Base-by-base conservation (phyloP, 768 basidiomycete genomes). In the Candolleomyces aberdarensis region DNA sequence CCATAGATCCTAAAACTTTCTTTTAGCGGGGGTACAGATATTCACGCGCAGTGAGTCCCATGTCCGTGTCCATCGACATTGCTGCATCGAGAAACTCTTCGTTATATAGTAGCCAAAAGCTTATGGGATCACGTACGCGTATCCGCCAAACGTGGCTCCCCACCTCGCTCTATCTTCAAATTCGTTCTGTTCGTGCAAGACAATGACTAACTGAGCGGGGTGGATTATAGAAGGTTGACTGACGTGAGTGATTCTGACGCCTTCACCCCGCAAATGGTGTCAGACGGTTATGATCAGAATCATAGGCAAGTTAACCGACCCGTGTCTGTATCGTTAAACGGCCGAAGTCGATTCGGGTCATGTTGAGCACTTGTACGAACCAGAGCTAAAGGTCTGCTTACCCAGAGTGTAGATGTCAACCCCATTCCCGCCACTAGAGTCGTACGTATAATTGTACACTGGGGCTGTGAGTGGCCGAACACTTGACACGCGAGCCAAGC, bases 391-490 rank as follows among this genome's bases (percentile, higher is more conserved):
- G 29, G 5, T 20, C 36, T 39, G 59, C 67, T 58, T 49, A 75
- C 74, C 78, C 57, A 79, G 67, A 62, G 77, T 64, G 61, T 74
- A 78, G 57, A 79, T 71, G 62, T 76, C 75, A 46, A 75, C 76
- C 19, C 75, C 76, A 5, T 50, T 36, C n/a, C 75, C 76, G 4
- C 70, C 74, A 40, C 65, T 57, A 41, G 59, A 59, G 46, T 75
- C 67, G 59, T 70, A 67, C 50, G 56, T 67, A 50, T 67, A 67
- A 9, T 58, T 65, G 56, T 66, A 73, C 5, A 63, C 67, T 11
- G 63, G 17, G 6, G 48, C 62, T 17, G 62, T 65, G 32, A 39
- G 31, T 9, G 11, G 51, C 32, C 26, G 60, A 56, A 47, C 56
- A 65, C 47, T 53, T 64, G 58, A 47, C n/a, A 76, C 49, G 5